These are phyloP conservation scores for Brettanomyces custersianus DNA, from an alignment of 805 yeast genomes.

Conservation along the genomic window DNA sequence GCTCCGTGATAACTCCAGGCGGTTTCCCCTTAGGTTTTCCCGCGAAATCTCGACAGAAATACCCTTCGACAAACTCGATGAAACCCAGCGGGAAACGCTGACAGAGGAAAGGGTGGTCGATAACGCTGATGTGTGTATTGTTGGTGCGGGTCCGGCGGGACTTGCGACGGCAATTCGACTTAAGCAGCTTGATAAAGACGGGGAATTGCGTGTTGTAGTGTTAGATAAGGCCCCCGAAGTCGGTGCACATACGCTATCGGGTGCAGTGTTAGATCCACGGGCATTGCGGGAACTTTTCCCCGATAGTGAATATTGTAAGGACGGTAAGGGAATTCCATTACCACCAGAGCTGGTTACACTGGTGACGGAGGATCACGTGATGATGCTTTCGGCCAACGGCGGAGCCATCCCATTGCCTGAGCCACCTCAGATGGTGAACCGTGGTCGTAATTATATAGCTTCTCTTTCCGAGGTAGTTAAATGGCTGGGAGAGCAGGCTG, in stretches of 20 bases:
- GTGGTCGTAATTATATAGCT: slow-evolving; percentile 75
- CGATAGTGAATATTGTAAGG: slow-evolving; percentile 44
- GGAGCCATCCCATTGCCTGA: slow-evolving; percentile 69
- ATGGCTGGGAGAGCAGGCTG: slow-evolving; percentile 81
- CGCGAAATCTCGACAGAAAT: too few species aligned
- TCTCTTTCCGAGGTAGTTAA: slow-evolving; percentile 75
- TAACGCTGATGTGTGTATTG: slow-evolving; percentile 87
- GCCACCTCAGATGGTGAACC: slow-evolving; percentile 84
- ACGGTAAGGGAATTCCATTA: slow-evolving; percentile 56
- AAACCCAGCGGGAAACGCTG: slow-evolving; percentile 38
- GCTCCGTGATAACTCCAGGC: too few species aligned
- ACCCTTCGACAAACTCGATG: slow-evolving; percentile 21
- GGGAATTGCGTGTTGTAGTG: slow-evolving; percentile 70
- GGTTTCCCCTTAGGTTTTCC: too few species aligned
- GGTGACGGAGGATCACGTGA: slow-evolving; percentile 70
- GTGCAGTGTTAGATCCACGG: slow-evolving; percentile 88
- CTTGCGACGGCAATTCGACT: slow-evolving; percentile 84
- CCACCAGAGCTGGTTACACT: slow-evolving; percentile 70
- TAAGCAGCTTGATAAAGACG: slow-evolving; percentile 71
- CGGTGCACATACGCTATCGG: slow-evolving; percentile 88
- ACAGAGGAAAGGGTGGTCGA: slow-evolving; percentile 71
- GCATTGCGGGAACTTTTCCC: slow-evolving; percentile 82
- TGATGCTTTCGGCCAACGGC: slow-evolving; percentile 49
- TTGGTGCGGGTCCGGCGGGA: slow-evolving; percentile 98
- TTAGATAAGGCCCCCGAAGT: slow-evolving; percentile 89